Base-by-base conservation (phyloP, 768 basidiomycete genomes). In the Goffeauzyma gilvescens region DNA sequence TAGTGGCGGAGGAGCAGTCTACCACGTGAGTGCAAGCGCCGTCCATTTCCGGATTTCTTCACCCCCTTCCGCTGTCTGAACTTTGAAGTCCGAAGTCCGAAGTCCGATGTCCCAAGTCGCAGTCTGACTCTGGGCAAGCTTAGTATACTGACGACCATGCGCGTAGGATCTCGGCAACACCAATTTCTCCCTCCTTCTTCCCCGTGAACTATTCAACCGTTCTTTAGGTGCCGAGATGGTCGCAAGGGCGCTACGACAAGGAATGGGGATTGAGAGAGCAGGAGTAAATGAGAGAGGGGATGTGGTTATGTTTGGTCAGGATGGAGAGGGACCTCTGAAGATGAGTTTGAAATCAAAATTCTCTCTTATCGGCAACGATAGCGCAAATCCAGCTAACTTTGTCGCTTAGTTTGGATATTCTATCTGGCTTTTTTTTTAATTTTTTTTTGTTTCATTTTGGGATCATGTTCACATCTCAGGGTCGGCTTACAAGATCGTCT, bases 1-100 rank as follows among this genome's bases (percentile, higher is more conserved):
- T 42, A 89, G 85, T 51, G 93, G 90, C 6, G 90, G 90, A 13
- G 90, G 90, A 10, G 83, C 90, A 0, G 90, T 98, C 3, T 98
- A 81, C 61, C 90, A 98, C 65, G 90, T 90, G 58, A 38, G 80
- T 68, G 35, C 14, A 21, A 15, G 27, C 20, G 18, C 18, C 21
- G n/a, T 31, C 32, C 20, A 25, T 27, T 12, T 9, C n/a, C n/a
- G n/a, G n/a, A n/a, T n/a, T n/a, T n/a, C n/a, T n/a, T n/a, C n/a
- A n/a, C n/a, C n/a, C n/a, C n/a, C n/a, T n/a, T n/a, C n/a, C n/a
- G n/a, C n/a, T n/a, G n/a, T n/a, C n/a, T n/a, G n/a, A n/a, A n/a
- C n/a, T n/a, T n/a, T n/a, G n/a, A n/a, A n/a, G n/a, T n/a, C n/a
- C n/a, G n/a, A n/a, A n/a, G n/a, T n/a, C n/a, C n/a, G n/a, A n/a